Base-by-base conservation (phyloP, 352 stramenopile species). In the Lagenidium sp. region DNA sequence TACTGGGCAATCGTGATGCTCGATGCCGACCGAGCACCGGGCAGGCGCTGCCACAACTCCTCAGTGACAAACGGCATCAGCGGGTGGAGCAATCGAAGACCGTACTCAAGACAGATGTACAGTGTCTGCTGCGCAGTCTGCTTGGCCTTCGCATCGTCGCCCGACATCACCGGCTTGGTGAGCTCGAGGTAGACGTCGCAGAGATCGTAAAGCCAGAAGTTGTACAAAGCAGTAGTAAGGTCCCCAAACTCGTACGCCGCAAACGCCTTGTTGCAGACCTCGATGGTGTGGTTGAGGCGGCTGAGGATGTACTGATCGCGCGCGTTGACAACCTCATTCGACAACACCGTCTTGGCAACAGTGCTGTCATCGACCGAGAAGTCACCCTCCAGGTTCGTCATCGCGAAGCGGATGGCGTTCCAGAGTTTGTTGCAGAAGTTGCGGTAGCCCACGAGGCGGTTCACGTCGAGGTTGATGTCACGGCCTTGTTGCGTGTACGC, bases 401-500 rank as follows among this genome's bases (percentile, higher is more conserved):
- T 85, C 35, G 95, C 95, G 65, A 99, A 99, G 37, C 92, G 89
- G 41, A 95, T 97, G 6, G 95, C 97, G 64, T 99, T 99, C 97
- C 97, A 99, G 21, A 99, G 78, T 68, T 99, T 99, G 83, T 99
- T 99, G 57, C 97, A 99, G 64, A 99, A 99, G 66, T 98, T 96
- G 45, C 97, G 86, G 69, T 99, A 99, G 22, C 92, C 94, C 34
- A 99, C 95, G 16, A 99, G 81, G 47, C 96, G 86, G 45, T 98
- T 97, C 58, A 99, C 98, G 69, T 99, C 97, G 44, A 99, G 65
- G 66, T 99, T 99, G 52, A 99, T 98, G 68, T 99, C 96, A 34
- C 96, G 86, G 53, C 82, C 82, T 55, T 94, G 82, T 45, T 88
- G 76, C 29, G 77, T 89, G 70, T 99, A 99, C 13, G 95, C 85